A percentile compares a stretch with the other conserved stretches of the same genome.
Evolutionary conservation across 164 flowering plant genomes (phyloP).

Genomic region (Dillenia suffruticosa): DNA sequence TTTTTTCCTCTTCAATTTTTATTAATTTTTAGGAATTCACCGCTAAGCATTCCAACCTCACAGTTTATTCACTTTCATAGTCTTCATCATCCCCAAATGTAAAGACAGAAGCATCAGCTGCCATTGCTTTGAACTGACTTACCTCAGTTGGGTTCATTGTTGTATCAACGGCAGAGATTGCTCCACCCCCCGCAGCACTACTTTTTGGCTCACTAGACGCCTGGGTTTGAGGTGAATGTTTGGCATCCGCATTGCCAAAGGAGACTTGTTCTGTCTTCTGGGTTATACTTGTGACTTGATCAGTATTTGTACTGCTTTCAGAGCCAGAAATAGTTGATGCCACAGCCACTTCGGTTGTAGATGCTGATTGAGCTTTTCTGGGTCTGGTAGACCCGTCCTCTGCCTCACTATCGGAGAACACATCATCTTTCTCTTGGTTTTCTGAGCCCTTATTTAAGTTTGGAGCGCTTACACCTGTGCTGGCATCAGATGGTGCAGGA

Average conservation of each 20-base stretch:
- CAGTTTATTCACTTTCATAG: slow-evolving; percentile 67
- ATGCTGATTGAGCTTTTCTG: slow-evolving; percentile 23
- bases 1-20: too few relatives aligned
- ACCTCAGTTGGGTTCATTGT: slow-evolving; percentile 14
- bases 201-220: slow-evolving; percentile 27
- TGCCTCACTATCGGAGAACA: slow-evolving; percentile 78
- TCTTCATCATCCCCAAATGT: slow-evolving; percentile 93
- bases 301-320: slow-evolving; percentile 19
- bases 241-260: slow-evolving; percentile 27
- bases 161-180: slow-evolving; percentile 28
- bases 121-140: slow-evolving; percentile 81
- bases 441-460: slow-evolving; percentile 30
- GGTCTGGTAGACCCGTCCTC: slow-evolving; percentile 54
- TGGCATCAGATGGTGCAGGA: slow-evolving; percentile 26
- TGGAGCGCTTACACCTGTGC: slow-evolving; percentile 16
- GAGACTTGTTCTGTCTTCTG: slow-evolving; percentile 46
- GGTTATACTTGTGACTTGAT: slow-evolving; percentile 36
- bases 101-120: slow-evolving; percentile 97
- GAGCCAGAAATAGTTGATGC: slow-evolving; percentile 18
- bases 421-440: slow-evolving; percentile 70
- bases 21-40: too few relatives aligned
- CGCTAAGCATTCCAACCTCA: too few relatives aligned
- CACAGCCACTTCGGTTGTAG: slow-evolving; percentile 23
- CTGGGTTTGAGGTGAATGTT: slow-evolving; percentile 1
- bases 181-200: slow-evolving; percentile 14